phyloP scores from a whole-genome alignment of 768 basidiomycete genomes.

The Termitomyces sp. region DNA sequence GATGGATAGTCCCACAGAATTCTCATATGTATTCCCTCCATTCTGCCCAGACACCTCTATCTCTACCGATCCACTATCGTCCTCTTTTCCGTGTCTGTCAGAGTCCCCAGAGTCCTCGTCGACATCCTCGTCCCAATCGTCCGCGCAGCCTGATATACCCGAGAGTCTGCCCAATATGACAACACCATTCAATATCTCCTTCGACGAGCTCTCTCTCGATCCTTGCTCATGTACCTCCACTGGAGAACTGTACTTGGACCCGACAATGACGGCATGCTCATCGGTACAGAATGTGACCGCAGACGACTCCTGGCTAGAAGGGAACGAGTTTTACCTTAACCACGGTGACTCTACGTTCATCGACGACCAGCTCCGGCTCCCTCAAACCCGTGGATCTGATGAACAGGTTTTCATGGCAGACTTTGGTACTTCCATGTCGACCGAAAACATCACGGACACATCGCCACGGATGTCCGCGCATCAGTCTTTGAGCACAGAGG shows the following conservation, averaged over 20 bases:
- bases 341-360: conserved; percentile 12
- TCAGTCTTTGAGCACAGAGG: conserved; percentile 2
- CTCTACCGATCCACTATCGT: conserved; percentile 12
- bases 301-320: conserved; percentile 32
- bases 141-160: conserved; percentile 36
- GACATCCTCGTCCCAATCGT: conserved; percentile 32
- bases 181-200: conserved; percentile 28
- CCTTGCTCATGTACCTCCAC: conserved; percentile 32
- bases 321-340: conserved; percentile 30
- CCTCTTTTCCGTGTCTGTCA: conserved; percentile 9
- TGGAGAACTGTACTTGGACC: conserved; percentile 34
- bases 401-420: conserved; percentile 16
- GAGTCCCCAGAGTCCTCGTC: conserved; percentile 32
- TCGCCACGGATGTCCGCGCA: conserved; percentile 18
- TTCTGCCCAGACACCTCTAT: conserved; percentile 8
- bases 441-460: not conserved
- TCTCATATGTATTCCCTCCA: conserved; percentile 4
- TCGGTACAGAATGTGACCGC: conserved; percentile 18
- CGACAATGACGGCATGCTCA: conserved; percentile 27
- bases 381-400: conserved; percentile 13
- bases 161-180: conserved; percentile 26
- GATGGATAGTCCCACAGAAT: conserved; percentile 11
- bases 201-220: conserved; percentile 28
- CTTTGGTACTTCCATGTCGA: conserved; percentile 10
- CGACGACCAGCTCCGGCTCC: conserved; percentile 19